Evolutionary conservation across 169 alveolate species (phyloP).

Genomic region (Plasmodium falciparum): DNA sequence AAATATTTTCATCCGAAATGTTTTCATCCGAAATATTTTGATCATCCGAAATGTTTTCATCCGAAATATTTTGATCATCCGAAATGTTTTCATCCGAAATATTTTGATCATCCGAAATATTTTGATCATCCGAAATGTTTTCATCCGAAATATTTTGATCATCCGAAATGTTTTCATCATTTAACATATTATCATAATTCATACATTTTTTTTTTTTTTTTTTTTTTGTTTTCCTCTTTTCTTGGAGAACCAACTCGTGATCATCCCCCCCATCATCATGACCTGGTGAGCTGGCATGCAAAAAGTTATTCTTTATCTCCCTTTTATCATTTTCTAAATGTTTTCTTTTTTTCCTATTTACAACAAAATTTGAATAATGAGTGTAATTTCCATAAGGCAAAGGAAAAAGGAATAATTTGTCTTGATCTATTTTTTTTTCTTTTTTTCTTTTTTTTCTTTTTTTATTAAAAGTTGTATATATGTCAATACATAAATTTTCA

Average conservation of each 20-base stretch:
- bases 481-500: neutral
- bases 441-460: neutral
- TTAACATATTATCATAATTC: too few species aligned
- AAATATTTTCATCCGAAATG: neutral
- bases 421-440: neutral
- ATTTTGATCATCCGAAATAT: too few species aligned
- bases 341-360: neutral
- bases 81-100: too few species aligned
- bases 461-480: neutral
- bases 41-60: too few species aligned
- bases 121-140: too few species aligned
- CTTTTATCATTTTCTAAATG: neutral
- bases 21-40: too few species aligned
- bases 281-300: constrained; percentile 1
- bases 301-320: neutral
- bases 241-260: neutral
- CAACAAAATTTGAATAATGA: neutral
- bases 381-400: neutral
- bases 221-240: constrained; percentile 1
- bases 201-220: constrained; percentile 17
- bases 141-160: too few species aligned
- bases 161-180: too few species aligned
- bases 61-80: too few species aligned
- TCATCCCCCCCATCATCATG: constrained; percentile 52
- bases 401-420: too few species aligned